These are phyloP conservation scores for Aureobasidium sp. DNA, from an alignment of 2,329 filamentous ascomycete genomes.

Conservation along the genomic window DNA sequence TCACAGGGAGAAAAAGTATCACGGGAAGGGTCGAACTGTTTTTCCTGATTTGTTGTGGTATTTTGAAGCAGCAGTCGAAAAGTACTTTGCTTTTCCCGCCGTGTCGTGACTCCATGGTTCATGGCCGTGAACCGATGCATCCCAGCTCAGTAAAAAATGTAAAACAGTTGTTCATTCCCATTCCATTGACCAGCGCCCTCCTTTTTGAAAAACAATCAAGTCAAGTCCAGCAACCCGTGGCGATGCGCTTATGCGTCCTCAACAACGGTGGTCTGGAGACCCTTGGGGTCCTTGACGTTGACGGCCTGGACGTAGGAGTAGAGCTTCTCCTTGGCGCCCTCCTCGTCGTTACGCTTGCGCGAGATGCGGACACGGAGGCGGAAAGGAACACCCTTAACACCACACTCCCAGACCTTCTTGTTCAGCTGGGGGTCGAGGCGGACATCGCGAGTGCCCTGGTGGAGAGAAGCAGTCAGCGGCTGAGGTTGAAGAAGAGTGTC, in stretches of 20 bases:
- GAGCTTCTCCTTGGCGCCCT: constrained; percentile 98
- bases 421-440: constrained; percentile 97
- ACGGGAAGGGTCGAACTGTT: constrained; percentile 14
- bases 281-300: constrained; percentile 99
- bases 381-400: constrained; percentile 98
- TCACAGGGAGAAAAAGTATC: neutral
- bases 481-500: neutral
- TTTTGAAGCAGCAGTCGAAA: constrained; percentile 15
- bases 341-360: constrained; percentile 99
- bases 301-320: constrained; percentile 99
- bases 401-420: constrained; percentile 99
- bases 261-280: constrained; percentile 86
- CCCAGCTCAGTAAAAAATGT: constrained; percentile 16
- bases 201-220: constrained; percentile 4
- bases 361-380: constrained; percentile 97
- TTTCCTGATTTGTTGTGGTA: constrained; percentile 15
- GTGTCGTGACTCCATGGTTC: constrained; percentile 16
- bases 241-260: constrained; percentile 48
- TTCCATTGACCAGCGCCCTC: constrained; percentile 9
- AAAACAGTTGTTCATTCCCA: constrained; percentile 16
- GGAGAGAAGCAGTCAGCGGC: constrained; percentile 9
- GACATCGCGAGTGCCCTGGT: constrained; percentile 89
- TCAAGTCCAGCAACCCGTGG: constrained; percentile 2
- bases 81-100: constrained; percentile 11
- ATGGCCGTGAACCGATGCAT: constrained; percentile 6